Percentiles rank a stretch among this genome's conserved stretches.
phyloP scores from a whole-genome alignment of 805 yeast species.

The Ogataea glucozyma region DNA sequence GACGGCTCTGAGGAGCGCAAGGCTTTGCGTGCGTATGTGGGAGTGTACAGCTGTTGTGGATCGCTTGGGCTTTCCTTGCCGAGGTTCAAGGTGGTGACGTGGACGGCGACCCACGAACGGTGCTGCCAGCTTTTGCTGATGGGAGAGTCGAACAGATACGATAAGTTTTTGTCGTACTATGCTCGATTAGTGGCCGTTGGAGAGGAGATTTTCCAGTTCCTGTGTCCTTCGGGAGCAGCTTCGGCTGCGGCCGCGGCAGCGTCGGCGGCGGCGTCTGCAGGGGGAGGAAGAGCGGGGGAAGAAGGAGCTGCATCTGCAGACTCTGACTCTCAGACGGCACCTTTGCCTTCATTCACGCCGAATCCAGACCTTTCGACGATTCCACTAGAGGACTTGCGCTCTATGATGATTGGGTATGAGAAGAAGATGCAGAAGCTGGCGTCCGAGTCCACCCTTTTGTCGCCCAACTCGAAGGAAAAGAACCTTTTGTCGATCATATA shows the following conservation, averaged over 20 bases:
- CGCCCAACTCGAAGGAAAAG: conserved; percentile 37
- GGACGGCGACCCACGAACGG: conserved; percentile 47
- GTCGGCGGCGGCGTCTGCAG: conserved; percentile 12
- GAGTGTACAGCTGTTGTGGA: conserved; percentile 53
- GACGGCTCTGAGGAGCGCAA: conserved; percentile 37
- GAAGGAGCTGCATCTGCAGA: too few species aligned
- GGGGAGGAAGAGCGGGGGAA: too few species aligned
- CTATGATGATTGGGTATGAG: conserved; percentile 42
- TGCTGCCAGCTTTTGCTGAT: conserved; percentile 36
- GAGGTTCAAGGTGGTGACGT: conserved; percentile 48
- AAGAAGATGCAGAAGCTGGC: conserved; percentile 41
- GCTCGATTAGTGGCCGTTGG: conserved; percentile 49
- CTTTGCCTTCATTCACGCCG: too few species aligned
- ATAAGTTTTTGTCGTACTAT: conserved; percentile 45
- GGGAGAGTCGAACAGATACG: conserved; percentile 41
- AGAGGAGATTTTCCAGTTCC: conserved; percentile 47
- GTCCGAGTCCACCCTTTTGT: conserved; percentile 42
- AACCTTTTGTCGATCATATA: conserved; percentile 46
- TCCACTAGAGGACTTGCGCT: conserved; percentile 29
- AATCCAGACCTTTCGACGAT: conserved; percentile 14
- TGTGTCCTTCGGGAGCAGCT: conserved; percentile 34
- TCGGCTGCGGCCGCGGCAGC: conserved; percentile 13
- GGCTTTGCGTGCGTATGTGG: conserved; percentile 44
- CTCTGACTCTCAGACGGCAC: too few species aligned
- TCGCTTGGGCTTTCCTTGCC: conserved; percentile 52